phyloP scores from a whole-genome alignment of 257 asterid species.

The Handroanthus guayacan region DNA sequence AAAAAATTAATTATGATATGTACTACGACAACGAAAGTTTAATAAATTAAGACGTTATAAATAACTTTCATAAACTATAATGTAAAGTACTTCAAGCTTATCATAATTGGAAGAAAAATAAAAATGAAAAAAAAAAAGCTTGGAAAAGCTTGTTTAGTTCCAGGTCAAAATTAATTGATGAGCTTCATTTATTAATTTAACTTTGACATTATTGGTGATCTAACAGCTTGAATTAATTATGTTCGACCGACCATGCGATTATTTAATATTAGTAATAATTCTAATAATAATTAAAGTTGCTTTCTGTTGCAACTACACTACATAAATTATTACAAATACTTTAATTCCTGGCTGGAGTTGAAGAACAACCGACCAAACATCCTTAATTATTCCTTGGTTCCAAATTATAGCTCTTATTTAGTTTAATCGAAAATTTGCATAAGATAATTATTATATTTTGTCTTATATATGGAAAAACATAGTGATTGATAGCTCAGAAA shows the following conservation, averaged over 20 bases:
- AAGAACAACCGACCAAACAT: slow-evolving; percentile 38
- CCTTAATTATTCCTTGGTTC: background rate
- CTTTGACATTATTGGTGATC: slow-evolving; percentile 12
- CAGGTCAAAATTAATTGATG: background rate
- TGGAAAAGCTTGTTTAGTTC: too few species aligned
- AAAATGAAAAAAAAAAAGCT: too few species aligned
- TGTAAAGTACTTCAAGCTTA: too few species aligned
- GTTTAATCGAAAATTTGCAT: background rate
- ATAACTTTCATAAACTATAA: too few species aligned
- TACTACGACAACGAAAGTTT: too few species aligned
- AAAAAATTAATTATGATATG: too few species aligned
- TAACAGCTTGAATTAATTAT: background rate
- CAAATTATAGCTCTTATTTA: background rate
- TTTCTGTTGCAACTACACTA: slow-evolving; percentile 23
- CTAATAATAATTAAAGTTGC: background rate
- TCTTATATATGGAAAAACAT: background rate
- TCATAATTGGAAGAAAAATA: too few species aligned
- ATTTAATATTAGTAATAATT: background rate
- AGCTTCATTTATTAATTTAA: too few species aligned
- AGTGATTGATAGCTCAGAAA: too few species aligned
- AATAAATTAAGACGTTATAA: too few species aligned
- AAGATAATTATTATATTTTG: background rate
- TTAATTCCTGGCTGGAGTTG: background rate
- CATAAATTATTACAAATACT: background rate
- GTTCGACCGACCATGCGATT: slow-evolving; percentile 18